A percentile compares a stretch with the other conserved stretches of the same genome.
These are phyloP conservation scores for Lactuca saligna DNA, from an alignment of 129 eudicot genomes.

Conservation along the genomic window DNA sequence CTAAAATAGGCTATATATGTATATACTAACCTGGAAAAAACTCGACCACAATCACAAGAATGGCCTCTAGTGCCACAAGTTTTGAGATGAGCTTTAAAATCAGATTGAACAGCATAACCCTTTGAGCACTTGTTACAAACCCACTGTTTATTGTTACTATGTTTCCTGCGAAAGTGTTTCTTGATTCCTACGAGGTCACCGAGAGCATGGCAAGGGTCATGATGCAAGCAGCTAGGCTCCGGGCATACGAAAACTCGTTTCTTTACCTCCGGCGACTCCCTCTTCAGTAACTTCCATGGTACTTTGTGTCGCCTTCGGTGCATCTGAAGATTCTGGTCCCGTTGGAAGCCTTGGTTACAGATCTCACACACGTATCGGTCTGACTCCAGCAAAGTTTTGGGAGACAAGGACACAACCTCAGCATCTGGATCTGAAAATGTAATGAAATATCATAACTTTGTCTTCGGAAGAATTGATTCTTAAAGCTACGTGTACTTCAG, in stretches of 20 bases:
- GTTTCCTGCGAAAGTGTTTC: constrained; percentile 63
- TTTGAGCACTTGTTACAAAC: constrained; percentile 63
- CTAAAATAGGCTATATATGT: not conserved
- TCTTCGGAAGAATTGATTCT: not conserved
- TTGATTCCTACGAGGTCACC: constrained; percentile 73
- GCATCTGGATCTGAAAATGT: constrained; percentile 63
- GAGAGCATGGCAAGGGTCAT: constrained; percentile 63
- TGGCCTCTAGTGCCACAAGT: constrained; percentile 79
- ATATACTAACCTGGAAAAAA: constrained; percentile 58
- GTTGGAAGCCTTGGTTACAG: constrained; percentile 73
- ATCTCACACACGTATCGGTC: constrained; percentile 73
- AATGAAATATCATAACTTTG: not conserved
- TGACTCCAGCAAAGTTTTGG: constrained; percentile 59
- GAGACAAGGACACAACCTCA: constrained; percentile 62
- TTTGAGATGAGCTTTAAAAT: constrained; percentile 72
- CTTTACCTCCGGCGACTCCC: constrained; percentile 53
- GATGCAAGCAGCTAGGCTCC: constrained; percentile 63
- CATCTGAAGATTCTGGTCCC: constrained; percentile 77
- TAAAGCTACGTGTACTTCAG: not conserved
- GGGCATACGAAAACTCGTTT: constrained; percentile 71
- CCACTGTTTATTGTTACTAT: constrained; percentile 68
- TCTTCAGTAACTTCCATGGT: constrained; percentile 62
- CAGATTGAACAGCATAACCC: constrained; percentile 78
- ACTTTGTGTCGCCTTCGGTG: constrained; percentile 68
- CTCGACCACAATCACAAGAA: constrained; percentile 80